Base-by-base conservation (phyloP, 768 basidiomycete species). In the Lactarius hatsudake region DNA sequence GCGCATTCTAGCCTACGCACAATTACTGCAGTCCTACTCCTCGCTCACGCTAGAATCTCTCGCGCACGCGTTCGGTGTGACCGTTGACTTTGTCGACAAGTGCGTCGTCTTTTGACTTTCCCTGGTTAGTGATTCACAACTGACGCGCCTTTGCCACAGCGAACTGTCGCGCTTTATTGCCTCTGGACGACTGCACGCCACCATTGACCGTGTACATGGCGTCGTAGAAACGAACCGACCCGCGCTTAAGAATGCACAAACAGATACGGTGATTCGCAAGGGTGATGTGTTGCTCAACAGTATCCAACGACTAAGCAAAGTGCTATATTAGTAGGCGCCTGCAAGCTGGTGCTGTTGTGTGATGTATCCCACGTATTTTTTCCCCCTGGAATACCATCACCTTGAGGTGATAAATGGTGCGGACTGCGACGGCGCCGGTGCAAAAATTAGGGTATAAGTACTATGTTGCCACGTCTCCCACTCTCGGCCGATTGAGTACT, bases 151-250 rank as follows among this genome's bases (percentile, higher is more conserved):
- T 65, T 18, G 1, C 57, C 53, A 17, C 72, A 95, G 93, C 71
- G 96, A 99, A 74, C 82, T 98, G 42, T 93, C 93, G 36, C 85
- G 88, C 8, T 96, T 98, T 80, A 98, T 99, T 71, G 89, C 95
- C 18, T 85, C 86, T 17, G 90, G 91, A 28, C 83, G 96, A 13
- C 78, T 99, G 59, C 87, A 93, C 73, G 91, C 89, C 72, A 87
- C 88, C 1, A 98, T 98, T 67, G 96, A 98, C 81, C 93, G 93
- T 73, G 96, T 98, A n/a, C 83, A 90, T 64, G 93, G 94, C 0
- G 84, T 98, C 43, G 94, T 98, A 18, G 92, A 95, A 79, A 98
- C 96, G 30, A 95, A 91, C 58, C 82, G 93, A 65, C 83, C 85
- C 5, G 82, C 86, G 55, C 77, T 83, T 53, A 89, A 97, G 83